Percentiles rank a stretch among this genome's conserved stretches.
phyloP scores from a whole-genome alignment of 2,329 filamentous ascomycete species.

The Xylariaceae sp. region DNA sequence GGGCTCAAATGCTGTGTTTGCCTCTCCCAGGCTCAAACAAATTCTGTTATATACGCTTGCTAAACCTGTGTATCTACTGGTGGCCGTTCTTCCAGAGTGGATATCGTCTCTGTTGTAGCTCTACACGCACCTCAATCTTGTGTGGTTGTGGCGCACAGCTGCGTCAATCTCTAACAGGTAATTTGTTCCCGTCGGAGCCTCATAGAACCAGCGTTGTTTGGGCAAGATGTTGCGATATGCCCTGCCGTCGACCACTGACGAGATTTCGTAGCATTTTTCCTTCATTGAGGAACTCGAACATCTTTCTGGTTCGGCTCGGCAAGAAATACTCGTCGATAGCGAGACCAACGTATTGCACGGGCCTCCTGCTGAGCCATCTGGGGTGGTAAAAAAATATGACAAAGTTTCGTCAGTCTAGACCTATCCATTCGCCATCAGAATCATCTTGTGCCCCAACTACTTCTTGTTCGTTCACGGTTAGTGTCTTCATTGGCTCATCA shows the following conservation, averaged over 20 bases:
- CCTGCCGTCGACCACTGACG: neutral
- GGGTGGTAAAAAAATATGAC: neutral
- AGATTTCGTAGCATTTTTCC: neutral
- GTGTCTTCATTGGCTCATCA: conserved; percentile 23
- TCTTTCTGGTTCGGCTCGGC: neutral
- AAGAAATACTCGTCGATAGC: neutral
- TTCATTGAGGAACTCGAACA: neutral
- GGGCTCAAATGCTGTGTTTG: neutral
- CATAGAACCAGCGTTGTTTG: neutral
- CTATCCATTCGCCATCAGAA: conserved; percentile 31
- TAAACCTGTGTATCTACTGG: neutral
- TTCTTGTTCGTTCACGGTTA: conserved; percentile 19
- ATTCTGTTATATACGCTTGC: conserved; percentile 2
- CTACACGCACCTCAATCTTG: conserved; percentile 1
- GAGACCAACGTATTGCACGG: neutral
- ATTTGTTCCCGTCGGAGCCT: neutral
- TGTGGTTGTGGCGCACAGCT: neutral
- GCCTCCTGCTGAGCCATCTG: neutral
- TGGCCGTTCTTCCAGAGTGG: neutral
- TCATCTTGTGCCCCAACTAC: conserved; percentile 20
- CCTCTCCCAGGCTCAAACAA: neutral
- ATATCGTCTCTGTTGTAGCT: neutral
- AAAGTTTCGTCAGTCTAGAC: conserved; percentile 24
- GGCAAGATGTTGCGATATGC: neutral
- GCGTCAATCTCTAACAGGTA: neutral